Conservation (phyloP, 2,329 filamentous ascomycete species). For the Ilyonectria sp. region DNA sequence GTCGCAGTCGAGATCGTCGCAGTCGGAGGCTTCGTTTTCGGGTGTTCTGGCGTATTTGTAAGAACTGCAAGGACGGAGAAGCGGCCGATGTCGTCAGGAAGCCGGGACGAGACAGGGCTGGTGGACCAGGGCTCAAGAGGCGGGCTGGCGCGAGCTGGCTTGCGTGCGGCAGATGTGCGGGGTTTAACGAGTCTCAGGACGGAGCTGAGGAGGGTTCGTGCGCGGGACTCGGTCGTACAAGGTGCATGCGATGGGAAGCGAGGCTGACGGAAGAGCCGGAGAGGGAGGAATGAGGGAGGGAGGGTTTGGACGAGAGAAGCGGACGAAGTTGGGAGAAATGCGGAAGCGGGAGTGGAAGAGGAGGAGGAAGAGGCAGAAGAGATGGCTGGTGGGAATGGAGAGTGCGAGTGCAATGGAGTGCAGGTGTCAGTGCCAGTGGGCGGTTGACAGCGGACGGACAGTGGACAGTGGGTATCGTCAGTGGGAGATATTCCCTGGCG, state of each 20-base stretch:
- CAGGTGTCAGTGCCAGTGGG: conserved; percentile 14
- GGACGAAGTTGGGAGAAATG: conserved; percentile 18
- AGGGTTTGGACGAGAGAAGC: conserved; percentile 26
- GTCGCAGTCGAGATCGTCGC: conserved; percentile 4
- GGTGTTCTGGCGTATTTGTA: conserved; percentile 13
- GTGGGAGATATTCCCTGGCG: conserved; percentile 24
- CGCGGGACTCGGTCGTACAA: conserved; percentile 26
- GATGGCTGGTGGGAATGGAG: conserved; percentile 39
- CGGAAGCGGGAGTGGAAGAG: conserved; percentile 37
- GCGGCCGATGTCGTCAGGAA: conserved; percentile 23
- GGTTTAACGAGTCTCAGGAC: conserved; percentile 31
- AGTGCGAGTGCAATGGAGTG: conserved; percentile 31
- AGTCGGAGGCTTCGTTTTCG: not conserved
- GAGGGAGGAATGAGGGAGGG: conserved; percentile 9
- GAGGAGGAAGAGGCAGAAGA: conserved; percentile 16
- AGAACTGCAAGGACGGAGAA: conserved; percentile 15
- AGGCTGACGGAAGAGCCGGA: conserved; percentile 27
- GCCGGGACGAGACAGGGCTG: conserved; percentile 19
- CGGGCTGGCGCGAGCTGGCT: not conserved
- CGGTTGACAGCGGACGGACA: conserved; percentile 3
- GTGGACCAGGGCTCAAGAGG: conserved; percentile 9
- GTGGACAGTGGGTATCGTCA: conserved; percentile 2
- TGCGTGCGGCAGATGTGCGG: conserved; percentile 26
- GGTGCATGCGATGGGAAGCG: conserved; percentile 10
- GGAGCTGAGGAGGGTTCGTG: conserved; percentile 29